A percentile compares a stretch with the other conserved stretches of the same genome.
These are phyloP conservation scores for Alternaria triticina DNA, from an alignment of 2,329 filamentous ascomycete species.

Conservation along the genomic window DNA sequence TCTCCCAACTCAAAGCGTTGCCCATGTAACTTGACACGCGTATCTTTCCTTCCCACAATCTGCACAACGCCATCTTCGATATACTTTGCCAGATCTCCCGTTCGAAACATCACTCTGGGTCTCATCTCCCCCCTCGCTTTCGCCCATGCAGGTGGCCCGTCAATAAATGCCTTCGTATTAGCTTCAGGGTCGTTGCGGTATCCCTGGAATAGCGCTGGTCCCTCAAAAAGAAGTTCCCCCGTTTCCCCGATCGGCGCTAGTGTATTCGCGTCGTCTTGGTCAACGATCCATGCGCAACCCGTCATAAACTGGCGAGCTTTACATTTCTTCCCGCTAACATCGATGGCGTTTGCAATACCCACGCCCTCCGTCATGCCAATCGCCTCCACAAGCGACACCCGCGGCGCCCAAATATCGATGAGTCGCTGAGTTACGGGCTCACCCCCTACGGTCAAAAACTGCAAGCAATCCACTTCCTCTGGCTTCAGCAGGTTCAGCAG, in stretches of 20 bases:
- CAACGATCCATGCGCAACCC: constrained; percentile 4
- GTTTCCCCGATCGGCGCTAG: constrained; percentile 3
- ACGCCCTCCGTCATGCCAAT: constrained; percentile 8
- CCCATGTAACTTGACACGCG: constrained; percentile 2
- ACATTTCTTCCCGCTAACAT: background rate
- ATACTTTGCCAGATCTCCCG: constrained; percentile 4
- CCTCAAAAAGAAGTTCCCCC: constrained; percentile 6
- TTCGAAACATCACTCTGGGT: background rate
- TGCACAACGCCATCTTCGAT: constrained; percentile 5
- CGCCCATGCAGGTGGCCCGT: background rate
- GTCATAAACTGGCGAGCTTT: constrained; percentile 2
- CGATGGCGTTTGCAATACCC: constrained; percentile 1
- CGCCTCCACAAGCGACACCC: constrained; percentile 1
- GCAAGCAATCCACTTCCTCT: constrained; percentile 2
- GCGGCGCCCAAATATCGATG: constrained; percentile 7
- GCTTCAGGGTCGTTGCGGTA: background rate
- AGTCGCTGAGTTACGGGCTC: constrained; percentile 2
- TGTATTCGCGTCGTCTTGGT: background rate
- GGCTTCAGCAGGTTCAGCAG: constrained; percentile 1
- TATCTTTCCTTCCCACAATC: constrained; percentile 3
- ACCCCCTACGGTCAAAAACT: constrained; percentile 6
- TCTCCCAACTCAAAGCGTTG: constrained; percentile 5
- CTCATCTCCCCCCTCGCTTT: background rate
- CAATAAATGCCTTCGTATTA: constrained; percentile 1
- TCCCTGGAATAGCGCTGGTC: background rate